Base-by-base conservation (phyloP, 805 yeast genomes). In the Ogataea pilisensis region DNA sequence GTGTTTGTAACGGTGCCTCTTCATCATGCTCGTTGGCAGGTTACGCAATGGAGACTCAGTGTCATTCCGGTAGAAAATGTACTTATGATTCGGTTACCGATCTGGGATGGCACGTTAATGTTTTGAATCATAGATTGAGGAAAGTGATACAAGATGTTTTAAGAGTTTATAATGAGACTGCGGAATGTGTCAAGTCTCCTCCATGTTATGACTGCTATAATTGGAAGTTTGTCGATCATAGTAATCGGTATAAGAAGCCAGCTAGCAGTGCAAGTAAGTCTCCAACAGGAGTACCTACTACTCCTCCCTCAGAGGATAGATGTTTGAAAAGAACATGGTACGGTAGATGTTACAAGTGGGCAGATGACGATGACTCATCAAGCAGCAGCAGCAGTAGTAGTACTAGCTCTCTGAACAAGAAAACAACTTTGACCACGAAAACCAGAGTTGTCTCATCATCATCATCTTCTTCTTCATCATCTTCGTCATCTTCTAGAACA, bases 1-100 rank as follows among this genome's bases (percentile, higher is more conserved):
- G 99, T 0, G 90, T 88, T 8, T 93, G 99, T 60, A 89, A 85
- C 55, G 99, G 99, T 8, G 95, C 93, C 1, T 79, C 91, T 4
- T 82, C 95, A 0, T 64, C 90, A 2, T 93, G 99, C 62, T 81
- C 91, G 44, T 72, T 87, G 8, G 96, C 86, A 1, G 99, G 99
- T 0, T 93, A 88, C 61, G 99, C 98, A 9, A 82, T 93, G 96
- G 99, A 93, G 56, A 82, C 96, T 0, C 82, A 82, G 34, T 93
- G 99, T 59, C 99, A 93, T 60, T 76, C 95, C 0, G 99, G 98
- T 0, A 75, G 74, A 58, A 78, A 78, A 39, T 93, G 98, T 61
- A 73, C 82, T 22, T 93, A 91, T 64, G 98, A 93, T 55, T 90
- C 84, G 9, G 96, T 90, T 11, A 73, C 75, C 3, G 98, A 93